These are phyloP conservation scores for Rubus parviflorus DNA, from an alignment of 306 rosid genomes.

Conservation along the genomic window DNA sequence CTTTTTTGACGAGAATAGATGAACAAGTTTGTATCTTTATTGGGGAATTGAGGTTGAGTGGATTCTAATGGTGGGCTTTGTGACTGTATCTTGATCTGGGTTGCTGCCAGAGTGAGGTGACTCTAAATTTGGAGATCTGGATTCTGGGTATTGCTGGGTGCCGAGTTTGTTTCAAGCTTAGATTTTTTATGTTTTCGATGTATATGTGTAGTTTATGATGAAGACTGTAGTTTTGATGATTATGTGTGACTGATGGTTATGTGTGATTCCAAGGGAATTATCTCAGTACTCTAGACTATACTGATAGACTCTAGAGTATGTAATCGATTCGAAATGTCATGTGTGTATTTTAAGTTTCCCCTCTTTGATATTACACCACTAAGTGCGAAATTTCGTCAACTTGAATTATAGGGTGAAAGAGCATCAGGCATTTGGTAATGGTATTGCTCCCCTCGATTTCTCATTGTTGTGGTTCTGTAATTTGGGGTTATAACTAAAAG, in stretches of 20 bases:
- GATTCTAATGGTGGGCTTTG: not conserved
- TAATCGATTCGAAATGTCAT: not conserved
- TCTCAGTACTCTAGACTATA: not conserved
- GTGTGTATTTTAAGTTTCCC: not conserved
- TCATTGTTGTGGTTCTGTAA: not conserved
- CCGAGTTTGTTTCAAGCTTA: not conserved
- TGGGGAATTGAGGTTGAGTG: not conserved
- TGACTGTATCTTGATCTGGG: constrained; percentile 27
- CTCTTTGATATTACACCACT: not conserved
- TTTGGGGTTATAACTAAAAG: constrained; percentile 2
- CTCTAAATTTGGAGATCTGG: constrained; percentile 29
- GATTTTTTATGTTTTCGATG: not conserved
- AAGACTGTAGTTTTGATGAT: not conserved
- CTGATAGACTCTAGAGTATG: not conserved
- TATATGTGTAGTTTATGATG: not conserved
- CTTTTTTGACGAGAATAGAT: not conserved
- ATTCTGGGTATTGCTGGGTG: constrained; percentile 28
- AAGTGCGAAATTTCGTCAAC: not conserved
- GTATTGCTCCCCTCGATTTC: not conserved
- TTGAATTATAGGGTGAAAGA: not conserved
- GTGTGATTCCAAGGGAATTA: not conserved
- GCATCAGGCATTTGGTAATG: not conserved
- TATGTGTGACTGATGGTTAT: not conserved
- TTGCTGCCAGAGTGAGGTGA: constrained; percentile 12
- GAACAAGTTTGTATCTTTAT: not conserved